A percentile compares a stretch with the other conserved stretches of the same genome.
phyloP scores from a whole-genome alignment of 2,329 filamentous ascomycete genomes.

The Aspergillus japonicus region DNA sequence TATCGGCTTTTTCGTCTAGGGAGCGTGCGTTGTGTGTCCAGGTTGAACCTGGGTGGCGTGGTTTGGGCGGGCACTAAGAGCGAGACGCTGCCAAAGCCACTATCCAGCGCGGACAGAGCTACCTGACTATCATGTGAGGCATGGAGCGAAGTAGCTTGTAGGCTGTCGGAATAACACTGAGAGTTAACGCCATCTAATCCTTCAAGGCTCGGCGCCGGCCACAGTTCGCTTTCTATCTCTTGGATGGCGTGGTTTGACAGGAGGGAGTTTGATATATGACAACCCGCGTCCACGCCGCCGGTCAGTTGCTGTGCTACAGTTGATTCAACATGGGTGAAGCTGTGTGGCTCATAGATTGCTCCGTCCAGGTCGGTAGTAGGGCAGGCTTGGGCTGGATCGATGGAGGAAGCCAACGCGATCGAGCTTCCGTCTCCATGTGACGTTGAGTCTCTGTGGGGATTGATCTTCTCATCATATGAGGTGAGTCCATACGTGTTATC shows the following conservation, averaged over 20 bases:
- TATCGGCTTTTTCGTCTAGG: constrained; percentile 19
- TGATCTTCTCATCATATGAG: not conserved
- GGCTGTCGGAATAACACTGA: not conserved
- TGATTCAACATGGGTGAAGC: not conserved
- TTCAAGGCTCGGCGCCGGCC: not conserved
- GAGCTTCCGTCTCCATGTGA: not conserved
- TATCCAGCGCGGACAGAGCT: not conserved
- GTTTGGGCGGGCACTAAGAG: not conserved
- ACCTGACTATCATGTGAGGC: not conserved
- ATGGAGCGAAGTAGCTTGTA: not conserved
- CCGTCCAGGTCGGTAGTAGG: not conserved
- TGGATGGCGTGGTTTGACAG: not conserved
- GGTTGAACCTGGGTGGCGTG: not conserved
- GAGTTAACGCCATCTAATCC: not conserved
- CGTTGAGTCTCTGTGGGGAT: not conserved
- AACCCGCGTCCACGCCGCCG: not conserved
- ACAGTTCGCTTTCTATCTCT: not conserved
- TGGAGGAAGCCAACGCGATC: not conserved
- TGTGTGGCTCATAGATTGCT: not conserved
- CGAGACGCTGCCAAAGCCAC: not conserved
- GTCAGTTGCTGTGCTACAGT: not conserved
- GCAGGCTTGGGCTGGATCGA: not conserved
- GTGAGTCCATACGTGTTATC: not conserved
- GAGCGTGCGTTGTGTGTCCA: not conserved
- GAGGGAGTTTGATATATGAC: not conserved